phyloP scores from a whole-genome alignment of 1,139 yeast genomes.

The Pichia sp. region DNA sequence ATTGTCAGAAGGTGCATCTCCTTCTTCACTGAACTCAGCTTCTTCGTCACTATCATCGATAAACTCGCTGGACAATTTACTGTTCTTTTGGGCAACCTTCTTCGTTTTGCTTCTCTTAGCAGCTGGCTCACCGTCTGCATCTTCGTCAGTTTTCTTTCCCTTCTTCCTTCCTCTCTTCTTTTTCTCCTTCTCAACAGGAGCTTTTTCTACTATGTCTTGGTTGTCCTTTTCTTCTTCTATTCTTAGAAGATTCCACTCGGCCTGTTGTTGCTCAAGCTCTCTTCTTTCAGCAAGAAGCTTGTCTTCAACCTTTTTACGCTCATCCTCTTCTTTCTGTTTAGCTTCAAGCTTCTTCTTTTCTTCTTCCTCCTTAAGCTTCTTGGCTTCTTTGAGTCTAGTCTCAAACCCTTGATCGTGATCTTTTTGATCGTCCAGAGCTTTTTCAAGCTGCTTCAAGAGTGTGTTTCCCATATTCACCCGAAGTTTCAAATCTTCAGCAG shows the following conservation, averaged over 20 bases:
- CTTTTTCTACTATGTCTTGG: conserved; percentile 29
- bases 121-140: conserved; percentile 11
- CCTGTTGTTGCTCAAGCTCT: conserved; percentile 74
- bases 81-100: conserved; percentile 23
- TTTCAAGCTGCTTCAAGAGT: conserved; percentile 64
- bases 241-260: conserved; percentile 70
- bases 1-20: conserved; percentile 2
- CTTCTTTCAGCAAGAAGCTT: conserved; percentile 65
- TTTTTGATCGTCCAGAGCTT: conserved; percentile 68
- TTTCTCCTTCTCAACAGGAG: conserved; percentile 27
- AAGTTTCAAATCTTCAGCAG: conserved; percentile 72
- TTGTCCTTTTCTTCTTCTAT: conserved; percentile 38
- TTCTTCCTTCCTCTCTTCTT: conserved; percentile 26
- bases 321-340: conserved; percentile 41
- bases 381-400: conserved; percentile 69
- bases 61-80: conserved; percentile 29
- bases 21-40: conserved; percentile 24
- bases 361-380: conserved; percentile 59
- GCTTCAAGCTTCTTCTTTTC: conserved; percentile 39
- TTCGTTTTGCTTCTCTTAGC: conserved; percentile 18
- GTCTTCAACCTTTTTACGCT: conserved; percentile 43
- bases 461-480: conserved; percentile 86
- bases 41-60: conserved; percentile 38
- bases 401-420: conserved; percentile 58
- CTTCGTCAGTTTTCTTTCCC: conserved; percentile 21